Base-by-base conservation (phyloP, 1,284 basidiomycete species). In the Melampsora americana region DNA sequence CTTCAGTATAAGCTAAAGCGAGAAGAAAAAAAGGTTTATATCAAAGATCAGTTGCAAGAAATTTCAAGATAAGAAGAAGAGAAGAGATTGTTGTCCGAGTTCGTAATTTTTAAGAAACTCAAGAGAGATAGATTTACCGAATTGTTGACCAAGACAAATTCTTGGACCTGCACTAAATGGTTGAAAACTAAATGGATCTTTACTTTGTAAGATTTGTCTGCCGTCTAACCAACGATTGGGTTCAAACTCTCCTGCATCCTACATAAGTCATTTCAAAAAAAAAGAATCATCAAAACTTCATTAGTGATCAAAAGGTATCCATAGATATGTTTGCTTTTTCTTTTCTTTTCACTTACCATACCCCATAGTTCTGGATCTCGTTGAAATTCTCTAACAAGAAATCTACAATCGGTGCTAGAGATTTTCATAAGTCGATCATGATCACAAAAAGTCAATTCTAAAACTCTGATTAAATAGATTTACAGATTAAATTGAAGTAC, bases 191-290 rank as follows among this genome's bases (percentile, higher is more conserved):
- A 76, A 71, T 6, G 77, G 78, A 61, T 78, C 78, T 16, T 68
- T 65, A 16, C 68, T 70, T 35, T 66, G 66, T 12, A 53, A 20
- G 23, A 53, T 48, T 30, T 64, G 28, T 16, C 77, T 68, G 12
- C 64, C 42, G 46, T 78, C 78, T 16, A 78, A 65, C 79, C 79
- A 79, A 20, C 90, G 86, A 26, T 90, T 88, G 9, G 90, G 90
- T 75, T 89, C 86, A 80, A 90, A 91, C 11, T 84, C 85, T 79
- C 90, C 86, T 0, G 90, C 89, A 77, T 90, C 89, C 0, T 83
- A 77, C n/a, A n/a, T n/a, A n/a, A n/a, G n/a, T n/a, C n/a, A n/a
- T 6, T 89, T 89, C 90, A 46, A 66, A 67, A 26, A 7, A 48
- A 46, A 30, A 4, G 18, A 56, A n/a, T n/a, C n/a, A n/a, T 46